Evolutionary conservation across 768 basidiomycete species (phyloP).

Genomic region (Chiua virens): DNA sequence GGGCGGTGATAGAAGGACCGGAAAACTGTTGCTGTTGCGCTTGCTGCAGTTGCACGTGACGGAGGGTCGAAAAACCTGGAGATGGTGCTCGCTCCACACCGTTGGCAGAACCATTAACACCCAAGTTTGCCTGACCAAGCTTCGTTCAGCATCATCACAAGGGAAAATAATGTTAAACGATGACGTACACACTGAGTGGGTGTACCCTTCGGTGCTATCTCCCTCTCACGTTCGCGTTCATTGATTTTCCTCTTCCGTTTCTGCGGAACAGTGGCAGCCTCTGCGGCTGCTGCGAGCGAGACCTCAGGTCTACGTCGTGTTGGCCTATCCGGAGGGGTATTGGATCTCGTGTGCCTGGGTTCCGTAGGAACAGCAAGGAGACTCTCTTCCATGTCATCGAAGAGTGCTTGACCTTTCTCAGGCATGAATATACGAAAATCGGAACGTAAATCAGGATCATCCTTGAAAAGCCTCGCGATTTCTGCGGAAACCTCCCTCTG

Average conservation of each 20-base stretch:
- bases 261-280: slow-evolving; percentile 47
- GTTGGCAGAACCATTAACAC: slow-evolving; percentile 18
- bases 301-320: slow-evolving; percentile 47
- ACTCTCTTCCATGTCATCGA: slow-evolving; percentile 43
- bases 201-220: slow-evolving; percentile 24
- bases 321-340: slow-evolving; percentile 36
- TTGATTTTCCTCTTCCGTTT: slow-evolving; percentile 69
- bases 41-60: slow-evolving; percentile 27
- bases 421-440: slow-evolving; percentile 80
- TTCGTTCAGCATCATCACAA: slow-evolving; percentile 11
- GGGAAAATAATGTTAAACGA: background rate
- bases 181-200: slow-evolving; percentile 27
- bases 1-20: slow-evolving; percentile 14
- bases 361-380: slow-evolving; percentile 28
- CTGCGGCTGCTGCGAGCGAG: slow-evolving; percentile 39
- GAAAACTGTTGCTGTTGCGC: slow-evolving; percentile 19
- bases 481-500: slow-evolving; percentile 65
- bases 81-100: slow-evolving; percentile 24
- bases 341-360: slow-evolving; percentile 36
- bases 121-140: slow-evolving; percentile 21
- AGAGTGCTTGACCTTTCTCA: slow-evolving; percentile 49
- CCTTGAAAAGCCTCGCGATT: slow-evolving; percentile 69
- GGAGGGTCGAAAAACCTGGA: slow-evolving; percentile 20
- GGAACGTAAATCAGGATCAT: slow-evolving; percentile 69
- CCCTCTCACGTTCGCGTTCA: slow-evolving; percentile 41